Percentiles rank a stretch among this genome's conserved stretches.
These are phyloP conservation scores for Sutorius australiensis DNA, from an alignment of 768 basidiomycete genomes.

Conservation along the genomic window DNA sequence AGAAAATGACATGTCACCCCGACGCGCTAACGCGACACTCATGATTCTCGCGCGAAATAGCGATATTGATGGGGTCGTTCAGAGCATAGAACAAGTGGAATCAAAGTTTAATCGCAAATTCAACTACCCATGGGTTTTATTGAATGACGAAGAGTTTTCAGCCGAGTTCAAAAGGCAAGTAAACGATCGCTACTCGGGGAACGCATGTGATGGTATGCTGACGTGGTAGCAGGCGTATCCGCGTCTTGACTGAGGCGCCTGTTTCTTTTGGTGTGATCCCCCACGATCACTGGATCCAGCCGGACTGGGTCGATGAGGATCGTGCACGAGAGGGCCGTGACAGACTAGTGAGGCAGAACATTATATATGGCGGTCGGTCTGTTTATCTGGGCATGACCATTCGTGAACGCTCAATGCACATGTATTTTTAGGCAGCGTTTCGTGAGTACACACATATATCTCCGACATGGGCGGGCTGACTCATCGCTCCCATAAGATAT, in stretches of 20 bases:
- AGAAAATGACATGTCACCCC: background rate
- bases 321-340: conserved; percentile 50
- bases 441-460: conserved; percentile 29
- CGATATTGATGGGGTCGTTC: conserved; percentile 43
- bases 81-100: conserved; percentile 53
- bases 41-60: conserved; percentile 51
- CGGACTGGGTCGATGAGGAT: conserved; percentile 68
- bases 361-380: conserved; percentile 48
- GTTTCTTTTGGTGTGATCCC: conserved; percentile 58
- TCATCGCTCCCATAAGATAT: conserved; percentile 37
- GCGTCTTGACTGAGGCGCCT: conserved; percentile 38
- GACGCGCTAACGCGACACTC: conserved; percentile 56
- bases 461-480: background rate
- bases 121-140: conserved; percentile 59
- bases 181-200: background rate
- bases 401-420: background rate
- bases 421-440: conserved; percentile 37
- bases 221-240: conserved; percentile 31
- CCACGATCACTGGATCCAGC: conserved; percentile 64
- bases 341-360: conserved; percentile 44
- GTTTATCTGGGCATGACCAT: background rate
- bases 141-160: conserved; percentile 59
- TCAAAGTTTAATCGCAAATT: conserved; percentile 55
- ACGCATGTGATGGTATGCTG: background rate
- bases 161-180: conserved; percentile 48